phyloP scores from a whole-genome alignment of 345 rosid genomes.

The Ricinus communis region DNA sequence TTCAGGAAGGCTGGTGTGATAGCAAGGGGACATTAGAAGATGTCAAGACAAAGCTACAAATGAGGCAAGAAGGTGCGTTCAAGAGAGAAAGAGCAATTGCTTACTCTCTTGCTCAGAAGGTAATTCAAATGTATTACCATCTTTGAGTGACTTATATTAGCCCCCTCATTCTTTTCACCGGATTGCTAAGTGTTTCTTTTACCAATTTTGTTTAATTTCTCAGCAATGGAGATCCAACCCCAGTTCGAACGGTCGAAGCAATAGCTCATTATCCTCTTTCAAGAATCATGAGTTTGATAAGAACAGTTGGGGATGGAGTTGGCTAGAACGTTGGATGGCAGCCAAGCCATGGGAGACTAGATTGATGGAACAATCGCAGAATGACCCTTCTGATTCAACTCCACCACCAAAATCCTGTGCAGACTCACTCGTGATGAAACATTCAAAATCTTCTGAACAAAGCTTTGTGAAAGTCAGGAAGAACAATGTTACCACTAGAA shows the following conservation, averaged over 20 bases:
- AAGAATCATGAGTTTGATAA: slow-evolving; percentile 67
- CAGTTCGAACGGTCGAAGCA: slow-evolving; percentile 32
- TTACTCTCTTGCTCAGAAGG: slow-evolving; percentile 88
- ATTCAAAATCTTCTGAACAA: slow-evolving; percentile 51
- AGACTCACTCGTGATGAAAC: slow-evolving; percentile 25
- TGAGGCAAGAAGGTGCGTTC: slow-evolving; percentile 89
- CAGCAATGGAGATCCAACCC: slow-evolving; percentile 75
- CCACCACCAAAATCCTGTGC: slow-evolving; percentile 39
- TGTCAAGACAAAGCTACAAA: slow-evolving; percentile 66
- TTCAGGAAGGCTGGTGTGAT: slow-evolving; percentile 95
- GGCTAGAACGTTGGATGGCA: slow-evolving; percentile 99
- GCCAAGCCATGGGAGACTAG: slow-evolving; percentile 96
- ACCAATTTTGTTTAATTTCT: background rate
- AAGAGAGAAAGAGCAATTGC: slow-evolving; percentile 93
- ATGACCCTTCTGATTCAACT: slow-evolving; percentile 35
- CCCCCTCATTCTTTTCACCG: background rate
- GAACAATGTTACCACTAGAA: slow-evolving; percentile 76
- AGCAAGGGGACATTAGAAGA: slow-evolving; percentile 85
- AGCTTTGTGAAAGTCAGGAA: slow-evolving; percentile 50
- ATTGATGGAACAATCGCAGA: slow-evolving; percentile 59
- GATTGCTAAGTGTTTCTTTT: background rate
- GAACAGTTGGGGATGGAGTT: slow-evolving; percentile 93
- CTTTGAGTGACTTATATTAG: too few relatives aligned
- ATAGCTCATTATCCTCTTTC: slow-evolving; percentile 34
- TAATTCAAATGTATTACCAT: slow-evolving; percentile 9